These are phyloP conservation scores for fission yeast (Schizosaccharomyces pombe) DNA, from an alignment of 805 yeast genomes.

Conservation along the genomic window ASM294v3 CU329670.1:557501-558000, in stretches of 20 bases:
- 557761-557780: constrained; percentile 65
- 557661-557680: constrained; percentile 80
- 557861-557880: constrained; percentile 90
- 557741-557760: constrained; percentile 93
- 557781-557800: constrained; percentile 65
- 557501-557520: not conserved
- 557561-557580: not conserved
- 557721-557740: constrained; percentile 90
- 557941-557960: constrained; percentile 91
- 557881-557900: constrained; percentile 42
- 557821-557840: constrained; percentile 70
- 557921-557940: constrained; percentile 52
- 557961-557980: constrained; percentile 56
- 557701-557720: constrained; percentile 83
- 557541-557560: not conserved
- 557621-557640: constrained; percentile 75
- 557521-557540: not conserved
- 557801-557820: constrained; percentile 97
- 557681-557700: constrained; percentile 61
- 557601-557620: constrained; percentile 72
- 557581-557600: constrained; percentile 43
- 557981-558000: constrained; percentile 87
- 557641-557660: constrained; percentile 84
- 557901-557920: constrained; percentile 29
- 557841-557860: constrained; percentile 69